These are phyloP conservation scores for Termitomyces sp. DNA, from an alignment of 768 basidiomycete genomes.

Conservation along the genomic window DNA sequence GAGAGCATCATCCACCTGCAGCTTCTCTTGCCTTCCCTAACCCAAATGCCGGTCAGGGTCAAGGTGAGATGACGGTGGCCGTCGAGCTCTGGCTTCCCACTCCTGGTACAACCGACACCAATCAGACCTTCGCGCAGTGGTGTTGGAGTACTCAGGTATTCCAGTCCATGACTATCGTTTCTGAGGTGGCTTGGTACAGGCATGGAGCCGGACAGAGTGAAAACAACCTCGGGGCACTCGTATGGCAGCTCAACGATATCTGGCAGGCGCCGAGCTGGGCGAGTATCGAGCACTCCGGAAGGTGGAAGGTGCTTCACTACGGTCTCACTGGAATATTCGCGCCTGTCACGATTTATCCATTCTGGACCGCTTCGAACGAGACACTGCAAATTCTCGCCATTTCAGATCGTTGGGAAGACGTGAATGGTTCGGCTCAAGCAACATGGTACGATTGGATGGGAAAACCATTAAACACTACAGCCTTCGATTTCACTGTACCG, in stretches of 20 bases:
- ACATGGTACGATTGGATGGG: conserved; percentile 61
- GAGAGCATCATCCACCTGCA: conserved; percentile 55
- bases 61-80: conserved; percentile 47
- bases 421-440: conserved; percentile 42
- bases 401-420: conserved; percentile 48
- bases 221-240: conserved; percentile 55
- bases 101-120: conserved; percentile 41
- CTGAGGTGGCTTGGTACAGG: conserved; percentile 58
- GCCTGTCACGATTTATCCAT: conserved; percentile 50
- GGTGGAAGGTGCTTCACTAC: conserved; percentile 60
- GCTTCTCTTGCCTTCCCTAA: conserved; percentile 51
- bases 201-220: conserved; percentile 56
- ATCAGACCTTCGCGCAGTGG: conserved; percentile 62
- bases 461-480: conserved; percentile 31
- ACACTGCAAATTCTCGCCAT: conserved; percentile 46
- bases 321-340: conserved; percentile 40
- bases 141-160: conserved; percentile 61
- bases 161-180: conserved; percentile 56
- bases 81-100: conserved; percentile 56
- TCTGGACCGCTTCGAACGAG: conserved; percentile 49
- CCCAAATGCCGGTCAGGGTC: conserved; percentile 50
- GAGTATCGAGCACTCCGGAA: conserved; percentile 51
- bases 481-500: conserved; percentile 38
- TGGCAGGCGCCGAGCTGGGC: conserved; percentile 61
- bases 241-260: conserved; percentile 61